Evolutionary conservation across 768 basidiomycete genomes (phyloP).

Genomic region (Trametes villosa): DNA sequence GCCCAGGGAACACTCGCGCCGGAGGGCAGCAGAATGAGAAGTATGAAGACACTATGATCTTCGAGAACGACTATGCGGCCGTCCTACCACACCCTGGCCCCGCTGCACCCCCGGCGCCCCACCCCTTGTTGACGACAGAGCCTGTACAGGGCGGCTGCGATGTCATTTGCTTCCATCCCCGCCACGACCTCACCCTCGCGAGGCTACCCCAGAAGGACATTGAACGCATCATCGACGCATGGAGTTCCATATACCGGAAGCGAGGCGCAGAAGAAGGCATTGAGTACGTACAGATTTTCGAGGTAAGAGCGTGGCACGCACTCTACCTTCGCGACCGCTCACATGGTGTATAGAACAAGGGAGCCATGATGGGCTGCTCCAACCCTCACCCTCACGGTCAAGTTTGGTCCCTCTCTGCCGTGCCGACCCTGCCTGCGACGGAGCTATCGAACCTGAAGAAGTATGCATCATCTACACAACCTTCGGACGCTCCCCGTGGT

Average conservation of each 20-base stretch:
- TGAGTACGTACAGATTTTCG: constrained; percentile 87
- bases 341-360: constrained; percentile 51
- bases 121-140: constrained; percentile 64
- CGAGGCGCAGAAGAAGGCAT: constrained; percentile 70
- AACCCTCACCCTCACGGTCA: constrained; percentile 96
- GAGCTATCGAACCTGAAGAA: constrained; percentile 62
- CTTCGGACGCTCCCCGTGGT: constrained; percentile 54
- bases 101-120: constrained; percentile 49
- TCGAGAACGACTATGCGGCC: constrained; percentile 86
- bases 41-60: constrained; percentile 71
- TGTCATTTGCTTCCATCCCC: constrained; percentile 84
- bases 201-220: constrained; percentile 63
- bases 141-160: constrained; percentile 86
- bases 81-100: constrained; percentile 69
- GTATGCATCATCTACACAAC: constrained; percentile 47
- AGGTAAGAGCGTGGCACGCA: constrained; percentile 66
- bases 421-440: constrained; percentile 71
- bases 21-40: constrained; percentile 70
- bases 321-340: not conserved
- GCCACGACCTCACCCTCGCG: constrained; percentile 85
- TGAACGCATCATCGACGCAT: constrained; percentile 66
- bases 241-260: constrained; percentile 65
- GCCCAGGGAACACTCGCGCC: constrained; percentile 80
- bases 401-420: constrained; percentile 75
- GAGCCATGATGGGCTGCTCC: constrained; percentile 92